Percentiles rank a stretch among this genome's conserved stretches.
phyloP scores from a whole-genome alignment of 805 yeast species.

The Kazachstania africana region DNA sequence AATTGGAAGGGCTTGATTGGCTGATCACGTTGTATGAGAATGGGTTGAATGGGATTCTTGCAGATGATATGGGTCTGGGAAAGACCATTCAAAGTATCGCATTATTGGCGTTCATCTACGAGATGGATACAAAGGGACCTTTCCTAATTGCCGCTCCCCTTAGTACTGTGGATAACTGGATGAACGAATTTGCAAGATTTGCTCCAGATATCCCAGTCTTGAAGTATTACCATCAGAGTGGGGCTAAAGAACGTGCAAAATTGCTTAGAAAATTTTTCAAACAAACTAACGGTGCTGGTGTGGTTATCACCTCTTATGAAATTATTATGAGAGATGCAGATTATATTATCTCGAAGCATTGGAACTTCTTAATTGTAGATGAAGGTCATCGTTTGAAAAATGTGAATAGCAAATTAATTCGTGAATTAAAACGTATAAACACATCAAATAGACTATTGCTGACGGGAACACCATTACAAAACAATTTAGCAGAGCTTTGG shows the following conservation, averaged over 20 bases:
- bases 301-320: slow-evolving; percentile 77
- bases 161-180: slow-evolving; percentile 83
- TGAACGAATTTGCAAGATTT: slow-evolving; percentile 54
- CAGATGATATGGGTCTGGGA: slow-evolving; percentile 97
- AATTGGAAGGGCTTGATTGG: slow-evolving; percentile 87
- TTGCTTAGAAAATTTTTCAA: slow-evolving; percentile 32
- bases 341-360: slow-evolving; percentile 38
- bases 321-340: slow-evolving; percentile 57
- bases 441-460: slow-evolving; percentile 65
- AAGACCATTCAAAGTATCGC: slow-evolving; percentile 86
- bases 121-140: slow-evolving; percentile 69
- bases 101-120: slow-evolving; percentile 60
- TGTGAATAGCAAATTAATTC: slow-evolving; percentile 62
- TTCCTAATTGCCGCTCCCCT: slow-evolving; percentile 71
- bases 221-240: slow-evolving; percentile 53
- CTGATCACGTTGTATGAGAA: slow-evolving; percentile 77
- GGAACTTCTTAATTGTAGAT: slow-evolving; percentile 86
- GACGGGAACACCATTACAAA: slow-evolving; percentile 96
- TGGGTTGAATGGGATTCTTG: slow-evolving; percentile 88
- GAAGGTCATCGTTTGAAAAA: slow-evolving; percentile 93
- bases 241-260: slow-evolving; percentile 27
- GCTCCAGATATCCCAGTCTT: slow-evolving; percentile 58
- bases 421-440: slow-evolving; percentile 51
- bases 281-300: slow-evolving; percentile 28
- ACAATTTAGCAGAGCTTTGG: slow-evolving; percentile 85